Evolutionary conservation across 2,329 filamentous ascomycete genomes (phyloP), one percentile per base, ranked within the genome.

Genomic region (Fusarium drepaniforme): DNA sequence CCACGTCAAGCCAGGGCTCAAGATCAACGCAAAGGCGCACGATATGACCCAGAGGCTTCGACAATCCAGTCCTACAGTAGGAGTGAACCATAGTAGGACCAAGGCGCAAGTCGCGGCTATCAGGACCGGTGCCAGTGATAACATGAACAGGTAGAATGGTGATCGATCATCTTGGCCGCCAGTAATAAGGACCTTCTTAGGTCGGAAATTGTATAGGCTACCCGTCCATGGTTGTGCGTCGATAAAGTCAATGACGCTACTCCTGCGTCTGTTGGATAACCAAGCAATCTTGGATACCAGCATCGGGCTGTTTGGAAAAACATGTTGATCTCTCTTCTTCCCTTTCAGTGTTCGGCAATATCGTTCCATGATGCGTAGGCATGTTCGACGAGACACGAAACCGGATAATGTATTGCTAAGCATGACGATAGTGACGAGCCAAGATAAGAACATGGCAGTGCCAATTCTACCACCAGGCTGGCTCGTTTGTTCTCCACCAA

Each of bases 361-460:
- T 30, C 62, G 21, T 23, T 64, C 59, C 66, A 66, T 68, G 51
- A 68, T 68, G 1, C 40, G 30, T 1, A 68, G 62, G 5, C 66
- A 68, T 12, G 66, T 66, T 15, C 66, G 53, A 13, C 66, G 62
- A 18, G 51, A 59, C 9, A 44, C 44, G 13, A 68, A 68, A 9
- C 51, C 61, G 5, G 51, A 59, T 28, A 73, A 23, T 4, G 70
- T 71, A 59, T 73, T 73, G 59, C 70, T 73, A 6, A 73, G 67
- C 53, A 73, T 30, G 16, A 67, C 66, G 5, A 37, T 15, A 2
- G 66, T 59, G 21, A 68, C 62, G 18, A 68, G 53, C 61, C 61
- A 68, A 4, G 53, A 59, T 4, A 68, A 13, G n/a, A 68, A 68
- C 51, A 68, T 60, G 23, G 62, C 66, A 1, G 51, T 68, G 33